Conservation (phyloP, 345 rosid species). For the Conringia planisiliqua region DNA sequence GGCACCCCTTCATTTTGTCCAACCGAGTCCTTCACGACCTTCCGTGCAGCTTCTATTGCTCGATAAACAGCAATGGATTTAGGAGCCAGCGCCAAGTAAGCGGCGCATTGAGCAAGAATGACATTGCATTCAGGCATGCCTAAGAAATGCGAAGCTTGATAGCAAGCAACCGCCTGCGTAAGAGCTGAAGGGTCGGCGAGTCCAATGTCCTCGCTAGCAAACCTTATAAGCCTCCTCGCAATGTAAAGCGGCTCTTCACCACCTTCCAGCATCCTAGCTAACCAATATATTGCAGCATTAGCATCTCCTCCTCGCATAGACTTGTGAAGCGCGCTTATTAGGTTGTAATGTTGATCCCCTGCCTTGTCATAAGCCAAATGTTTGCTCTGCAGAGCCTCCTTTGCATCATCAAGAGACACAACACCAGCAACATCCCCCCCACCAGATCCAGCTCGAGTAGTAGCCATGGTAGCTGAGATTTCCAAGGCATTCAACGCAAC, state of each 20-base stretch:
- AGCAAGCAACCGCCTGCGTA: conserved; percentile 75
- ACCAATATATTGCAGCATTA: conserved; percentile 79
- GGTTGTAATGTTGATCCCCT: conserved; percentile 82
- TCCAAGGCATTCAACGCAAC: conserved; percentile 76
- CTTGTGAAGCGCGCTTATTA: conserved; percentile 83
- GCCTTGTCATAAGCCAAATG: conserved; percentile 77
- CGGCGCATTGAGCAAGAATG: conserved; percentile 70
- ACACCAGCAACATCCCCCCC: conserved; percentile 6
- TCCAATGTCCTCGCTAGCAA: conserved; percentile 87
- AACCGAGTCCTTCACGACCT: conserved; percentile 59
- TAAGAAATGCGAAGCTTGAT: conserved; percentile 85
- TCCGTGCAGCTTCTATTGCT: conserved; percentile 67
- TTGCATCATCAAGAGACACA: conserved; percentile 60
- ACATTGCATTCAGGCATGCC: conserved; percentile 87
- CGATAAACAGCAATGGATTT: conserved; percentile 68
- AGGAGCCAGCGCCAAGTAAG: conserved; percentile 78
- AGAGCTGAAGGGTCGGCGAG: conserved; percentile 78
- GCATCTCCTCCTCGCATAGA: conserved; percentile 83
- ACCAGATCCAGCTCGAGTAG: conserved; percentile 28
- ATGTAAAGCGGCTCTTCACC: conserved; percentile 90
- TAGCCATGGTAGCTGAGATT: conserved; percentile 60
- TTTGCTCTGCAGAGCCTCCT: conserved; percentile 79
- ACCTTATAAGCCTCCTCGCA: conserved; percentile 70
- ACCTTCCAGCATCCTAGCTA: conserved; percentile 79
- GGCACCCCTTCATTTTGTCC: conserved; percentile 90